These are phyloP conservation scores for Fusarium fujikuroi DNA, from an alignment of 2,329 filamentous ascomycete species.

Conservation along the genomic window DNA sequence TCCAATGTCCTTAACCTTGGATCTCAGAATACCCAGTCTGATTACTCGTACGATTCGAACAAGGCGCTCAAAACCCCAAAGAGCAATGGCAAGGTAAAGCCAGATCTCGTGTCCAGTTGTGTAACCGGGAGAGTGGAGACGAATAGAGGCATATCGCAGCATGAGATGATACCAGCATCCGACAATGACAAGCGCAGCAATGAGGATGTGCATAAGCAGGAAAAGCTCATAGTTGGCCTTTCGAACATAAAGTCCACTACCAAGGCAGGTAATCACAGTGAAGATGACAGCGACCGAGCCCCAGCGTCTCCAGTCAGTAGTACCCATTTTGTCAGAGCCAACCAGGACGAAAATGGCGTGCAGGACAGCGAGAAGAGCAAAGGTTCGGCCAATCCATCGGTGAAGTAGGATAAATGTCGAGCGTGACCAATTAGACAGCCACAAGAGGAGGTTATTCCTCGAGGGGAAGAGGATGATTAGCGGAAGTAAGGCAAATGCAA, in stretches of 20 bases:
- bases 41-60: slow-evolving; percentile 38
- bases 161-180: slow-evolving; percentile 58
- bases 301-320: slow-evolving; percentile 1
- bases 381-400: slow-evolving; percentile 5
- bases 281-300: background rate
- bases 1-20: slow-evolving; percentile 14
- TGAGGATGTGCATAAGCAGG: slow-evolving; percentile 54
- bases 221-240: slow-evolving; percentile 58
- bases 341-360: background rate
- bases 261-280: background rate
- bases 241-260: slow-evolving; percentile 43
- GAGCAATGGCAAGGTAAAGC: slow-evolving; percentile 43
- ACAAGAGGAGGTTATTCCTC: slow-evolving; percentile 2
- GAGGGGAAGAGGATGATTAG: slow-evolving; percentile 5
- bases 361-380: slow-evolving; percentile 2
- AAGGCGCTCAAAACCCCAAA: slow-evolving; percentile 48
- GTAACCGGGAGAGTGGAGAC: slow-evolving; percentile 20
- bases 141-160: slow-evolving; percentile 42
- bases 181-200: slow-evolving; percentile 55
- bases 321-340: background rate
- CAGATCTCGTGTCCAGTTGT: slow-evolving; percentile 56
- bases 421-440: slow-evolving; percentile 6
- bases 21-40: slow-evolving; percentile 38
- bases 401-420: slow-evolving; percentile 11
- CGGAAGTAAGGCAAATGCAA: slow-evolving; percentile 4